phyloP scores from a whole-genome alignment of 2,329 filamentous ascomycete species.

The Fusarium sp. region DNA sequence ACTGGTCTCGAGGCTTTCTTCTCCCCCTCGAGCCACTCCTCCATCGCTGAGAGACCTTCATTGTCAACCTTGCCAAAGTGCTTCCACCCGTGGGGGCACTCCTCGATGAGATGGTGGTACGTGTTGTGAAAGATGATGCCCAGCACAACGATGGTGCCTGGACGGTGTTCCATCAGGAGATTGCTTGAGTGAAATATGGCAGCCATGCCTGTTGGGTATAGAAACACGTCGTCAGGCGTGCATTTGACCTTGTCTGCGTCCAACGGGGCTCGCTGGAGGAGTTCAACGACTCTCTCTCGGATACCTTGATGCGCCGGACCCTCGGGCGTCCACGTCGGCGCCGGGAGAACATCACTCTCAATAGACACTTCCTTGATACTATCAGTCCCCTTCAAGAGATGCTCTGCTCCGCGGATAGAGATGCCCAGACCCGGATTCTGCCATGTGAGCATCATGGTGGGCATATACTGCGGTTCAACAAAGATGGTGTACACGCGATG shows the following conservation, averaged over 20 bases:
- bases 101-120: constrained; percentile 59
- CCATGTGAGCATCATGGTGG: constrained; percentile 58
- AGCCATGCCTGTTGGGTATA: constrained; percentile 68
- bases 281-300: constrained; percentile 54
- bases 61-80: constrained; percentile 60
- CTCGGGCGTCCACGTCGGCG: constrained; percentile 55
- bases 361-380: constrained; percentile 50
- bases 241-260: constrained; percentile 43
- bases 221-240: constrained; percentile 57
- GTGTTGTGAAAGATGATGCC: constrained; percentile 66
- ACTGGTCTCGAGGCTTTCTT: constrained; percentile 53
- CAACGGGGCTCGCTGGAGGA: constrained; percentile 56
- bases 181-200: constrained; percentile 59
- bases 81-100: constrained; percentile 57
- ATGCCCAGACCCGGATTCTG: constrained; percentile 59
- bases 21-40: constrained; percentile 57
- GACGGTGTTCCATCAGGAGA: constrained; percentile 50
- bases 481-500: constrained; percentile 59
- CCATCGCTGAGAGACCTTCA: constrained; percentile 57
- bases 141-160: constrained; percentile 56
- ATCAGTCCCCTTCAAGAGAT: constrained; percentile 54
- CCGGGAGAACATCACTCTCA: constrained; percentile 39
- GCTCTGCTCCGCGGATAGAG: constrained; percentile 59
- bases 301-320: constrained; percentile 52
- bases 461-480: constrained; percentile 52